phyloP scores from a whole-genome alignment of 306 rosid genomes.

The Gastrolobium bilobum region DNA sequence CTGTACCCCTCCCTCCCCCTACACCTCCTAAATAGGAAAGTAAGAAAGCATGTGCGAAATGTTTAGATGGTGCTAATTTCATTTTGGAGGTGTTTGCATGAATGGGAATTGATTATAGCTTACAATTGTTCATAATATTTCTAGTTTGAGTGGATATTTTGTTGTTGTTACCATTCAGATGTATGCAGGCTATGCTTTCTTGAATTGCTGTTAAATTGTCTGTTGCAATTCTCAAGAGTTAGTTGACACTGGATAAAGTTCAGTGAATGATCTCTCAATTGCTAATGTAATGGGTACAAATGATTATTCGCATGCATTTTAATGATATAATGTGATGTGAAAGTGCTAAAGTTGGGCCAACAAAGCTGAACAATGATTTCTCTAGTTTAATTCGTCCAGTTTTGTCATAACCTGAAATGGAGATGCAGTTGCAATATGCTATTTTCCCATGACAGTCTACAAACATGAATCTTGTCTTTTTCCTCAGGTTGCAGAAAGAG shows the following conservation, averaged over 20 bases:
- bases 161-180: not conserved
- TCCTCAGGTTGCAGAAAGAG: conserved; percentile 83
- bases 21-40: conserved; percentile 25
- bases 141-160: not conserved
- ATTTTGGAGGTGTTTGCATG: conserved; percentile 24
- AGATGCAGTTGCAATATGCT: conserved; percentile 8
- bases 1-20: not conserved
- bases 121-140: not conserved
- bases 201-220: not conserved
- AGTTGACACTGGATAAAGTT: not conserved
- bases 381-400: conserved; percentile 14
- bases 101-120: not conserved
- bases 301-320: conserved; percentile 1
- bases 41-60: not conserved
- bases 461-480: conserved; percentile 25
- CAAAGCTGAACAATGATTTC: conserved; percentile 5
- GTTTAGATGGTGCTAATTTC: conserved; percentile 26
- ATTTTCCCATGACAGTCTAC: conserved; percentile 5
- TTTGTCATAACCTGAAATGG: conserved; percentile 33
- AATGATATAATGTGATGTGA: not conserved
- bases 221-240: conserved; percentile 16
- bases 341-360: conserved; percentile 33
- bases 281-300: conserved; percentile 17
- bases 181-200: not conserved
- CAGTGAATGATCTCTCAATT: conserved; percentile 21